Evolutionary conservation across 345 rosid genomes (phyloP), one percentile per base, ranked within the genome.

Genomic region (Populus ilicifolia): DNA sequence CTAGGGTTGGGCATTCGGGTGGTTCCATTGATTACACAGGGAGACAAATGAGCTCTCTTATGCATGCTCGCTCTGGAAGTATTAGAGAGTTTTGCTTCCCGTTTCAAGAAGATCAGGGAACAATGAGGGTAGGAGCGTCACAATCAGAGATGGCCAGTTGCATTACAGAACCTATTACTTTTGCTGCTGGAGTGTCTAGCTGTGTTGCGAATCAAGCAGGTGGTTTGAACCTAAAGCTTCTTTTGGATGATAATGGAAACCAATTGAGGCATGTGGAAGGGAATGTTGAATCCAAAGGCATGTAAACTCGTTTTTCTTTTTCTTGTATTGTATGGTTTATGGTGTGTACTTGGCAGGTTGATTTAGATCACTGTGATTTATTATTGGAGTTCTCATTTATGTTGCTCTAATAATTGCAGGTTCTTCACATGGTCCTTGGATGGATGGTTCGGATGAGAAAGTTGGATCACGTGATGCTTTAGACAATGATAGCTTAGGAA

Each of bases 161-260:
- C 76, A 85, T 87, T 79, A 81, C 84, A 20, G 75, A 85, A 39
- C 84, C 90, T 82, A 80, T 83, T 80, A 80, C 83, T 80, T 84
- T 86, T 59, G 66, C 80, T 71, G 85, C 82, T 72, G 85, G 78
- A 78, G 76, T 77, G 79, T 73, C 78, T 72, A 76, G 68, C 67
- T 78, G 11, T 75, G 68, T 78, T 77, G 64, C 86, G 21, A 79
- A 79, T 82, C 76, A 48, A 74, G 71, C 74, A 54, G 85, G 84
- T 74, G 76, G 72, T 72, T 63, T 78, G 69, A 67, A 59, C 69
- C 76, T 75, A 54, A 70, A 77, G 75, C 52, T 68, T 67, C 48
- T 75, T 38, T 78, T 67, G 65, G 73, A 52, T 76, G 78, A 71
- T 70, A 54, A 72, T 80, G 81, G 79, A 70, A 70, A 62, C 79